A percentile compares a stretch with the other conserved stretches of the same genome.
Evolutionary conservation across 2,329 filamentous ascomycete genomes (phyloP).

Genomic region (Fusarium nelsonii): DNA sequence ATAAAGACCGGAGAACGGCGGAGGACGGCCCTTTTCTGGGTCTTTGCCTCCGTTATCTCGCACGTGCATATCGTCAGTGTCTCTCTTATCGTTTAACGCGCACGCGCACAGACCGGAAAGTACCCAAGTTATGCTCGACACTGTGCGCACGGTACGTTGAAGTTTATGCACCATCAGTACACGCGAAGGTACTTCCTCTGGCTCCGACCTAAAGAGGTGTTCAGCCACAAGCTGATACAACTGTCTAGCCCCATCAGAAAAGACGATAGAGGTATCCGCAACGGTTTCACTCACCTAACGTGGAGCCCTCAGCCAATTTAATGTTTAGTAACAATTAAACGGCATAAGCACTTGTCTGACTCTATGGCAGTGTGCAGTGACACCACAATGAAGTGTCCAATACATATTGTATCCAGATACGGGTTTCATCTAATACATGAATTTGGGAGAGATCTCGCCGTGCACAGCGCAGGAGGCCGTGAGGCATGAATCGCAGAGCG

Average conservation of each 20-base stretch:
- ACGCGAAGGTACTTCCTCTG: conserved; percentile 15
- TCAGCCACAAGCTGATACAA: conserved; percentile 19
- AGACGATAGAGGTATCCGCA: conserved; percentile 1
- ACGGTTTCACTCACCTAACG: neutral
- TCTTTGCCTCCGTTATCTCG: conserved; percentile 26
- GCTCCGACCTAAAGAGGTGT: neutral
- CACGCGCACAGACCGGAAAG: conserved; percentile 20
- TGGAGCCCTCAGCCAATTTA: neutral
- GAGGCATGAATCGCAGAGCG: neutral
- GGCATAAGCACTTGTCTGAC: neutral
- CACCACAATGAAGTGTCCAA: too few relatives aligned
- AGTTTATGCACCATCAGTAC: conserved; percentile 4
- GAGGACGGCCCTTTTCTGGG: conserved; percentile 24
- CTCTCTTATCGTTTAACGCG: conserved; percentile 21
- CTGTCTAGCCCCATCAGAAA: conserved; percentile 3
- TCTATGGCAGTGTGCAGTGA: neutral
- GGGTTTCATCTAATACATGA: too few relatives aligned
- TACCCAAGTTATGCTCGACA: conserved; percentile 1
- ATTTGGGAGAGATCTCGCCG: too few relatives aligned
- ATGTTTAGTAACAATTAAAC: neutral
- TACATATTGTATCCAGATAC: neutral
- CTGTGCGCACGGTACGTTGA: conserved; percentile 22
- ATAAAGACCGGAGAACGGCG: conserved; percentile 19
- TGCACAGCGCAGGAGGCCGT: too few relatives aligned
- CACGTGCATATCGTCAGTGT: conserved; percentile 20